These are phyloP conservation scores for Cladosporium velox DNA, from an alignment of 2,329 filamentous ascomycete genomes.

Conservation along the genomic window DNA sequence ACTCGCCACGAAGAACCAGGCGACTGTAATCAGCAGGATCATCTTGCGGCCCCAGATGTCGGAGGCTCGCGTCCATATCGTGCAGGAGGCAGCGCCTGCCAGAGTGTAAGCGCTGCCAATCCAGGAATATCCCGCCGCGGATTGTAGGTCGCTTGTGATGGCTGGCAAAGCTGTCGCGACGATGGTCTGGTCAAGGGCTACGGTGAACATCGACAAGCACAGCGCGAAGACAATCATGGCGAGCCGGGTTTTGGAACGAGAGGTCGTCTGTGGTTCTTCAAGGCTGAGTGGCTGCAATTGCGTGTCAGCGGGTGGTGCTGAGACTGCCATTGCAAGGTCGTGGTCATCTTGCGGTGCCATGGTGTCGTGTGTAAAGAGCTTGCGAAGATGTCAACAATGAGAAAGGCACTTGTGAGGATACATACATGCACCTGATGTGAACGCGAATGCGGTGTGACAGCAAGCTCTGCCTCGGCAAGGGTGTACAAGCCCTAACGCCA, in stretches of 20 bases:
- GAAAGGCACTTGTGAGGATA: background rate
- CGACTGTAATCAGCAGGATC: background rate
- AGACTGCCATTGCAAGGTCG: too few relatives aligned
- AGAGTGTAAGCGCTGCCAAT: background rate
- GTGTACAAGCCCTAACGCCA: too few relatives aligned
- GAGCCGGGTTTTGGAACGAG: background rate
- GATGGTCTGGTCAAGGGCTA: background rate
- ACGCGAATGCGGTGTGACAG: too few relatives aligned
- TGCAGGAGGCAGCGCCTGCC: background rate
- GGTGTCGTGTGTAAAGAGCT: background rate
- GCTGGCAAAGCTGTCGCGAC: background rate
- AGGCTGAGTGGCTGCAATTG: background rate
- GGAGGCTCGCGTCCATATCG: background rate
- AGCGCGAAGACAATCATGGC: background rate
- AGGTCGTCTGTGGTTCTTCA: background rate
- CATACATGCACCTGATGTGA: background rate
- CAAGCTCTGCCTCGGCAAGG: too few relatives aligned
- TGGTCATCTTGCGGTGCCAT: too few relatives aligned
- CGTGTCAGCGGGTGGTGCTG: too few relatives aligned
- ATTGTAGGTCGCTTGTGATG: background rate
- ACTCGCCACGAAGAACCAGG: background rate
- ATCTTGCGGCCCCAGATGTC: conserved; percentile 4
- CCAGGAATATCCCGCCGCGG: background rate
- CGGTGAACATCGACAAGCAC: background rate
- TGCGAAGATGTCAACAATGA: background rate